Percentiles rank a stretch among this genome's conserved stretches.
Evolutionary conservation across 2,329 filamentous ascomycete species (phyloP).

Genomic region (Colletotrichum liaoningense): DNA sequence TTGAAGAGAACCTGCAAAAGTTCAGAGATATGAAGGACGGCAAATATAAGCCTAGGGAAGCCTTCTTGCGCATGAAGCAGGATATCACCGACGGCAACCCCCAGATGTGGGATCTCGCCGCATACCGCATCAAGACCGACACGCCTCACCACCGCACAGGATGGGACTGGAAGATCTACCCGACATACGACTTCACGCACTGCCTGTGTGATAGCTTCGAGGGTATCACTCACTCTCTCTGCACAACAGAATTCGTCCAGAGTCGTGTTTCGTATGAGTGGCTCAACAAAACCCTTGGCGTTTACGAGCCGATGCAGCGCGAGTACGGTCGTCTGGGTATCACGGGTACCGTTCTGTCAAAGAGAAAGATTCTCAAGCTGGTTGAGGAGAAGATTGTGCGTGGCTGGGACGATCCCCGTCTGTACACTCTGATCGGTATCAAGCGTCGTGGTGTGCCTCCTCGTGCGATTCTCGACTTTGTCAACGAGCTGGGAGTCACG

Average conservation of each 20-base stretch:
- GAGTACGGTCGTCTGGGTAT: constrained; percentile 75
- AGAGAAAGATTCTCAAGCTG: constrained; percentile 84
- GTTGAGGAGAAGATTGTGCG: constrained; percentile 83
- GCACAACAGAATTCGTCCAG: constrained; percentile 91
- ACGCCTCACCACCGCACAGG: constrained; percentile 83
- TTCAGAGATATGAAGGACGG: constrained; percentile 93
- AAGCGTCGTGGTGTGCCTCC: constrained; percentile 88
- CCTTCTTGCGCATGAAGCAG: constrained; percentile 94
- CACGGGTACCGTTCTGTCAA: constrained; percentile 81
- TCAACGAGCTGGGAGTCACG: constrained; percentile 92
- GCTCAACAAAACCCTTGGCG: constrained; percentile 81
- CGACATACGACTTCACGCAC: constrained; percentile 86
- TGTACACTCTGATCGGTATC: constrained; percentile 88
- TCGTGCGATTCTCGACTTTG: constrained; percentile 87
- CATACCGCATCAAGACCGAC: constrained; percentile 83
- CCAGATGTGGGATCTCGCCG: constrained; percentile 96
- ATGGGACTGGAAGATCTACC: constrained; percentile 90
- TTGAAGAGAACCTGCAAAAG: constrained; percentile 82
- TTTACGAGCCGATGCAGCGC: constrained; percentile 93
- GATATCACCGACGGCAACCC: constrained; percentile 86
- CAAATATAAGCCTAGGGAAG: constrained; percentile 86
- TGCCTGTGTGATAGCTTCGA: constrained; percentile 95
- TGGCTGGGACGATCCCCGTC: constrained; percentile 90
- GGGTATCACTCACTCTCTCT: constrained; percentile 89
- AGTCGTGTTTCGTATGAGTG: constrained; percentile 91